Evolutionary conservation across 2,329 filamentous ascomycete genomes (phyloP), one percentile per base, ranked within the genome.

Genomic region (Cladosporium austrohemisphaericum): DNA sequence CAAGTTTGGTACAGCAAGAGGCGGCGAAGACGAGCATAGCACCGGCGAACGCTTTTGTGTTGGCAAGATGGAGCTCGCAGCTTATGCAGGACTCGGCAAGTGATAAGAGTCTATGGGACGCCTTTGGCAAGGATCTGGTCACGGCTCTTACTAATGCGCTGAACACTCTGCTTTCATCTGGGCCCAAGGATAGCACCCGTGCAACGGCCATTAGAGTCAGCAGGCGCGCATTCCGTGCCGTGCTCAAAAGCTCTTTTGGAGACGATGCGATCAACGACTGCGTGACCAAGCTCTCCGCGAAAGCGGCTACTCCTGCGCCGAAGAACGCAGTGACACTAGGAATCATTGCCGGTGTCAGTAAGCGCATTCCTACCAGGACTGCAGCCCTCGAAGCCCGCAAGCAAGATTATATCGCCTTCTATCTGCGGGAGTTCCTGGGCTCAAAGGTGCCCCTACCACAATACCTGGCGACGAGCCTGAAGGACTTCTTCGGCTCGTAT

Each of bases 61-160:
- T 98, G 58, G 78, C 93, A 11, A 88, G 95, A 68, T 98, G 92
- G 92, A 89, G 84, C 67, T 86, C 85, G 51, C 68, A 92, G 51
- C 71, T 96, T 43, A 79, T 95, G 58, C 83, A 91, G 61, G 77
- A 85, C 51, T 75, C 90, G 20, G 79, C 79, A 25, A 76, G 77
- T 40, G 79, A 70, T 41, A 67, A 79, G 13, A 64, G 76, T 8
- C 67, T 79, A 35, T 90, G 83, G 84, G 78, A 80, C 43, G 75
- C 75, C 60, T 83, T 83, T 65, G 80, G 80, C 46, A 61, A 76
- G 54, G 83, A 88, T 26, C 71, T 93, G 33, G 71, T 94, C 22
- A 68, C 80, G 26, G 79, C 85, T 41, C 76, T 86, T 65, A 87
- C 88, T 19, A 82, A 84, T 63, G 80, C 83, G 13, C 72, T 96